Evolutionary conservation across 176 grass and related monocot species (phyloP), one percentile per base, ranked within the genome.

Genomic region (Elymus sibiricus): DNA sequence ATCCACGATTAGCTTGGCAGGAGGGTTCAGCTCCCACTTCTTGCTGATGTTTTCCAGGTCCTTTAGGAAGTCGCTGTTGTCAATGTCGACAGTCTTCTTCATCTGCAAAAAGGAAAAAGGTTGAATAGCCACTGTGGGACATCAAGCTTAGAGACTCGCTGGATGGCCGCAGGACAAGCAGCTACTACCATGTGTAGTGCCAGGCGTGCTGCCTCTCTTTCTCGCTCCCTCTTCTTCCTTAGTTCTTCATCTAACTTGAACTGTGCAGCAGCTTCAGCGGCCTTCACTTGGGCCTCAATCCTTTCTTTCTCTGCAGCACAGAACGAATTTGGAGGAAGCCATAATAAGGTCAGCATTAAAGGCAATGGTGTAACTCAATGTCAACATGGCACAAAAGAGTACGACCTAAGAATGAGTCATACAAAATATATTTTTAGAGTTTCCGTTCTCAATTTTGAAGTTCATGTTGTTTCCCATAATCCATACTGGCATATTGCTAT

Each of bases 71-170:
- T 93, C 70, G 25, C 83, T 93, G 24, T 98, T 98, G 66, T 98
- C 95, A 70, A 98, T 92, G 49, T 98, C 91, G n/a, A 95, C 87
- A 1, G 95, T 98, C 80, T 93, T 98, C 83, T 98, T 87, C 84
- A 98, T 89, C 95, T 98, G 69, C 64, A 89, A 2, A 44, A 84
- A 76, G 60, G 63, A 64, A 11, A 83, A n/a, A 43, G 21, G 42
- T 37, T 80, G 72, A 72, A 39, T 24, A 85, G 85, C 21, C 8
- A 74, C 37, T 70, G 14, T 70, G n/a, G 35, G 38, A 58, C 26
- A 74, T 70, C 66, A 88, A 65, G 37, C 24, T 64, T 81, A 46
- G 9, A 91, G 74, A 70, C 69, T 53, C 76, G 31, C 38, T 66
- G 40, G 49, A 49, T 49, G 46, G 55, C 74, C 61, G 17, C 34